Evolutionary conservation across 1,284 basidiomycete genomes (phyloP).

Genomic region (Pyrrhoderma noxium): DNA sequence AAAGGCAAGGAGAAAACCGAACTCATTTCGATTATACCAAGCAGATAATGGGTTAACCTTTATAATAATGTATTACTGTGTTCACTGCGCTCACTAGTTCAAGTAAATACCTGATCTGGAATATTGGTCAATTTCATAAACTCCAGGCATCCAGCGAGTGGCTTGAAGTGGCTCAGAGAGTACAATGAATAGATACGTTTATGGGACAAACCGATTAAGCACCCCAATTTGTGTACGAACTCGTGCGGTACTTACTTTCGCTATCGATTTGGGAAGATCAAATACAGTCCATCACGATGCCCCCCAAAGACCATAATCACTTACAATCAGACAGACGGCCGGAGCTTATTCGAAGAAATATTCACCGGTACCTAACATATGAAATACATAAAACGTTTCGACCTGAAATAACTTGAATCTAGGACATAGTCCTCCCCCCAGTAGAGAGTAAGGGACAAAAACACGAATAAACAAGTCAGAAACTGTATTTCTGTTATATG

Average conservation of each 20-base stretch:
- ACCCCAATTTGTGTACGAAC: conserved; percentile 53
- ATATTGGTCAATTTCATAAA: conserved; percentile 62
- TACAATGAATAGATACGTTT: not conserved
- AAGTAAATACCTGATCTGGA: conserved; percentile 64
- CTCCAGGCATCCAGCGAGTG: conserved; percentile 57
- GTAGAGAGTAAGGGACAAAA: conserved; percentile 59
- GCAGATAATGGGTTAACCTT: too few species aligned
- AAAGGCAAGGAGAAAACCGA: conserved; percentile 54
- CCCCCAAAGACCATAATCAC: conserved; percentile 59
- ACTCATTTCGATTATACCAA: conserved; percentile 66
- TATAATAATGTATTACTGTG: too few species aligned
- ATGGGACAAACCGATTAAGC: conserved; percentile 45
- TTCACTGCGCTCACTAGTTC: conserved; percentile 51
- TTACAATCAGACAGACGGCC: conserved; percentile 58
- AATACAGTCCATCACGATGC: conserved; percentile 53
- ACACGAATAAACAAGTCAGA: conserved; percentile 52
- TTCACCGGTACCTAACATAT: conserved; percentile 51
- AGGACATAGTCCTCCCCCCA: conserved; percentile 36
- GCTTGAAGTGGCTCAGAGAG: conserved; percentile 28
- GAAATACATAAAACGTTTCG: not conserved
- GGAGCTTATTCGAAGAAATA: conserved; percentile 58
- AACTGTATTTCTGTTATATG: conserved; percentile 57
- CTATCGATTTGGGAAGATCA: not conserved
- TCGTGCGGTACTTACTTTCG: conserved; percentile 61
- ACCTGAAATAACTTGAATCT: too few species aligned